These are phyloP conservation scores for Dendrocalamus sinicus DNA, from an alignment of 176 grass and related monocot genomes.

Conservation along the genomic window DNA sequence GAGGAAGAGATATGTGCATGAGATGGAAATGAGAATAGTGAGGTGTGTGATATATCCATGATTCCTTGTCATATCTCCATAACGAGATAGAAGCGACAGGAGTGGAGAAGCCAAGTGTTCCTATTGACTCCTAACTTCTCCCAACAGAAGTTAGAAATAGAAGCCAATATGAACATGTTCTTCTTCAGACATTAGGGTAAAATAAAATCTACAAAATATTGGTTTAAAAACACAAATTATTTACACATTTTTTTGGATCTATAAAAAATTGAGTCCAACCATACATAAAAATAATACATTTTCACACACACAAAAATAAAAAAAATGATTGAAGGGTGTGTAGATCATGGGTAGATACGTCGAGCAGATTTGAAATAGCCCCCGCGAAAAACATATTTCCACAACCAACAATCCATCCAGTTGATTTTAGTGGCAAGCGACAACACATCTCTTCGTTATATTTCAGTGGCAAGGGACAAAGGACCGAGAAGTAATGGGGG, in stretches of 20 bases:
- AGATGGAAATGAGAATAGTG: too few species aligned
- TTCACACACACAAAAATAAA: neutral
- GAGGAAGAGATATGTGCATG: too few species aligned
- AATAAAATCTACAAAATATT: too few species aligned
- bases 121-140: too few species aligned
- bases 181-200: too few species aligned
- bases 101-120: too few species aligned
- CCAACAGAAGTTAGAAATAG: too few species aligned
- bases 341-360: too few species aligned
- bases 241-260: neutral
- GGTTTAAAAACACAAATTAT: neutral
- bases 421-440: neutral
- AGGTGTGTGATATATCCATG: too few species aligned
- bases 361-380: too few species aligned
- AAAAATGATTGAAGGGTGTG: neutral
- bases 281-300: neutral
- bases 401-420: neutral
- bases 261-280: neutral
- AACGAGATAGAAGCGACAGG: accelerated
- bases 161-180: too few species aligned
- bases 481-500: neutral
- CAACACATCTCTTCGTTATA: neutral
- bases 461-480: neutral
- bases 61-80: too few species aligned
- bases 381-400: neutral